These are phyloP conservation scores for Nicotiana noctiflora DNA, from an alignment of 257 asterid species.

Conservation along the genomic window DNA sequence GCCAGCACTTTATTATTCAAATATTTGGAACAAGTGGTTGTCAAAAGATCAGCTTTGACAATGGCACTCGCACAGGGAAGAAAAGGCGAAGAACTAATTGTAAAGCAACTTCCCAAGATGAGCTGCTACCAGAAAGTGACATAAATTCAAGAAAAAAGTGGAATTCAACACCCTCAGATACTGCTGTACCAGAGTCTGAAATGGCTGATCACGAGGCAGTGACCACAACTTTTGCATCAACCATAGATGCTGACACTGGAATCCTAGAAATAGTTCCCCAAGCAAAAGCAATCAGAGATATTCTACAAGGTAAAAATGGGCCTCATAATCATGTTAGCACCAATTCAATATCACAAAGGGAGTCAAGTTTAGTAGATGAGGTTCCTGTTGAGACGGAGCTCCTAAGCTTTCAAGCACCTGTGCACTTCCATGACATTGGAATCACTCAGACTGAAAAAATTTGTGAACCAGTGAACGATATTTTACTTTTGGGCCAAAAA, in stretches of 20 bases:
- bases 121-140: background rate
- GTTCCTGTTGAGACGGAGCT: background rate
- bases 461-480: background rate
- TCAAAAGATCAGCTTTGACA: slow-evolving; percentile 21
- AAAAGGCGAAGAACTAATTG: slow-evolving; percentile 10
- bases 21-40: slow-evolving; percentile 35
- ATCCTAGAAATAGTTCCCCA: slow-evolving; percentile 1
- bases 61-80: background rate
- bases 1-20: slow-evolving; percentile 38
- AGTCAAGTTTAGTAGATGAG: slow-evolving; percentile 2
- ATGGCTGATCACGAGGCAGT: slow-evolving; percentile 4
- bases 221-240: background rate
- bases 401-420: background rate
- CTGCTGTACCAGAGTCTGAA: slow-evolving; percentile 13
- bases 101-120: slow-evolving; percentile 7
- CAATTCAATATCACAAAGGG: slow-evolving; percentile 2
- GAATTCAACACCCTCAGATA: slow-evolving; percentile 14
- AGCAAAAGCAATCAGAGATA: slow-evolving; percentile 1
- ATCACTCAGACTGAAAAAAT: background rate
- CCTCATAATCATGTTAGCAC: background rate
- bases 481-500: background rate
- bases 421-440: background rate
- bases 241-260: slow-evolving; percentile 4
- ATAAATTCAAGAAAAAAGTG: slow-evolving; percentile 8
- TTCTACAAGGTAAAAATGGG: background rate